phyloP scores from a whole-genome alignment of 148 eudicot species.

The Spergularia marina region DNA sequence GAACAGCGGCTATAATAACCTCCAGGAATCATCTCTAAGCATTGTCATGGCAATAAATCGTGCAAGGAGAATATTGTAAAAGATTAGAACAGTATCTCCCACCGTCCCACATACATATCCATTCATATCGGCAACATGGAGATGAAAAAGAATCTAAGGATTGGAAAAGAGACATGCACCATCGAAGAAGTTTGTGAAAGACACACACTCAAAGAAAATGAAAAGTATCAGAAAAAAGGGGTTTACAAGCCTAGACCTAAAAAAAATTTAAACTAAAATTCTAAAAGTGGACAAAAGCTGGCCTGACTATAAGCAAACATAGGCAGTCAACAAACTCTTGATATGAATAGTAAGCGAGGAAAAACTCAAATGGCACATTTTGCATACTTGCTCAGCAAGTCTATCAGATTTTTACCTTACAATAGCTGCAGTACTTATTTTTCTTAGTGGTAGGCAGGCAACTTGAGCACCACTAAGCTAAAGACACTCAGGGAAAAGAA shows the following conservation, averaged over 20 bases:
- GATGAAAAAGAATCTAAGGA: background rate
- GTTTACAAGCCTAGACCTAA: background rate
- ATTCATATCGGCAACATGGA: background rate
- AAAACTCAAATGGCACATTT: no score
- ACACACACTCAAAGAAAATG: background rate
- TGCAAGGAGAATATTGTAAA: background rate
- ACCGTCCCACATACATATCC: background rate
- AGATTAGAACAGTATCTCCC: background rate
- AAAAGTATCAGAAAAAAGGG: no score
- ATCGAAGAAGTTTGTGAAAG: background rate
- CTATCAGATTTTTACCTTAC: background rate
- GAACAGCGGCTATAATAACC: no score
- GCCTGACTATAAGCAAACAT: no score
- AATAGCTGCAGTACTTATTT: background rate
- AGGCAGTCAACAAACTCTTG: no score
- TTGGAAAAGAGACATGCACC: background rate
- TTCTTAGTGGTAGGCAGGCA: background rate
- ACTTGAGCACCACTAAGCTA: background rate
- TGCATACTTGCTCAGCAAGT: no score
- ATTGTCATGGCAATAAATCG: background rate
- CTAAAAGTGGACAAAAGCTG: background rate
- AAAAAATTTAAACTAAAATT: background rate
- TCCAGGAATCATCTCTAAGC: background rate
- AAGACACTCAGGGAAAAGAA: background rate
- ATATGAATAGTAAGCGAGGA: no score